A percentile compares a stretch with the other conserved stretches of the same genome.
These are phyloP conservation scores for Hydnomerulius pinastri DNA, from an alignment of 768 basidiomycete genomes.

Conservation along the genomic window DNA sequence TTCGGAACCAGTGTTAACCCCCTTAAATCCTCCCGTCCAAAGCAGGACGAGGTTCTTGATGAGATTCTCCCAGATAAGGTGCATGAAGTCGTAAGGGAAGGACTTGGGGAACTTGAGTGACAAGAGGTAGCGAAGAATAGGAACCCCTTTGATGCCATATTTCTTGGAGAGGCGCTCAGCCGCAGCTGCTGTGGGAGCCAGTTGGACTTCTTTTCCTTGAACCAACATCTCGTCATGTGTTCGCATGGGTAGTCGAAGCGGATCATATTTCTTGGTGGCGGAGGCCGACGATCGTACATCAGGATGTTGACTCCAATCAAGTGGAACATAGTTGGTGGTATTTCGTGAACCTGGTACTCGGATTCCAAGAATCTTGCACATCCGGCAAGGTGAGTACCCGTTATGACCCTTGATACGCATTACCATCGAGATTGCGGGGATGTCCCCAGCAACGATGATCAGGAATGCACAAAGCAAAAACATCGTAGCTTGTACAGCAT, in stretches of 20 bases:
- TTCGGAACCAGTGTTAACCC: conserved; percentile 30
- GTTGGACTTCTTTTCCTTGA: conserved; percentile 29
- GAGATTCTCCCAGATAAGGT: conserved; percentile 47
- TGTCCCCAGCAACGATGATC: too few relatives aligned
- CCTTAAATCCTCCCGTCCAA: conserved; percentile 45
- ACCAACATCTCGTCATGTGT: conserved; percentile 31
- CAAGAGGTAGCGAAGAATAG: conserved; percentile 32
- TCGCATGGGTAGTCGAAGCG: conserved; percentile 35
- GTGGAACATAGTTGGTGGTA: too few relatives aligned
- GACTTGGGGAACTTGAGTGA: conserved; percentile 39
- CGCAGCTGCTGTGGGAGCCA: conserved; percentile 19
- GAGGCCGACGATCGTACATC: too few relatives aligned
- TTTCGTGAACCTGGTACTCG: too few relatives aligned
- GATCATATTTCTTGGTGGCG: too few relatives aligned
- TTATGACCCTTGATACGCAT: too few relatives aligned
- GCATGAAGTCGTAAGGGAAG: conserved; percentile 60
- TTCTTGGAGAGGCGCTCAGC: conserved; percentile 22
- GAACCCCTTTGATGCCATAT: conserved; percentile 36
- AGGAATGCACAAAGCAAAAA: too few relatives aligned
- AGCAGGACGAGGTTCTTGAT: conserved; percentile 39
- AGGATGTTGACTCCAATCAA: too few relatives aligned
- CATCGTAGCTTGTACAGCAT: too few relatives aligned
- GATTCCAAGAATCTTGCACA: too few relatives aligned
- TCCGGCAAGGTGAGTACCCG: too few relatives aligned
- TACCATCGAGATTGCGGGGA: too few relatives aligned